A percentile compares a stretch with the other conserved stretches of the same genome.
phyloP scores from a whole-genome alignment of 306 rosid species.

The Trifolium subterraneum region DNA sequence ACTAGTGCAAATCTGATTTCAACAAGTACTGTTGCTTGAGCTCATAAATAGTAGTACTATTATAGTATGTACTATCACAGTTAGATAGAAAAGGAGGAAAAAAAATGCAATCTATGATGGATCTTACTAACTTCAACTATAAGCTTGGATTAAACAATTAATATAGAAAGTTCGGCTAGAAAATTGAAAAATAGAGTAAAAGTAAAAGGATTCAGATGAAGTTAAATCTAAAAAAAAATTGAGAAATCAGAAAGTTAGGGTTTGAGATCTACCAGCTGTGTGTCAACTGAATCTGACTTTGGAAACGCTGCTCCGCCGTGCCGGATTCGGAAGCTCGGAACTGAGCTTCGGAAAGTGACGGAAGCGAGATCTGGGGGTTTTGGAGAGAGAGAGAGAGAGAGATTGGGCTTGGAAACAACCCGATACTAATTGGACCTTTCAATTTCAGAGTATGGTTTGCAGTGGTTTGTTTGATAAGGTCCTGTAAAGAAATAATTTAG shows the following conservation, averaged over 20 bases:
- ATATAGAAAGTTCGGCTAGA: no score
- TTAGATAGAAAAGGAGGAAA: no score
- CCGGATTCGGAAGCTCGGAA: not conserved
- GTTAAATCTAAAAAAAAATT: not conserved
- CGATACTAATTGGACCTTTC: constrained; percentile 83
- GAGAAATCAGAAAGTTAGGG: not conserved
- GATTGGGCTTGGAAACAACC: constrained; percentile 85
- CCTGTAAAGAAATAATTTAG: no score
- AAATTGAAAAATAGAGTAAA: no score
- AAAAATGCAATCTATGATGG: not conserved
- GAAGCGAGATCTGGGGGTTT: constrained; percentile 75
- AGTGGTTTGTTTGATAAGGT: not conserved
- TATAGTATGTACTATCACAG: no score
- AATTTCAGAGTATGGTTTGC: constrained; percentile 16
- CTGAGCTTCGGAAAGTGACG: constrained; percentile 50
- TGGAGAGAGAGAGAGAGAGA: constrained; percentile 39
- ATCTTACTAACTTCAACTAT: not conserved
- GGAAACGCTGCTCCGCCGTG: constrained; percentile 20
- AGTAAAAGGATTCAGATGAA: not conserved
- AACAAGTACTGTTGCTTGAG: no score
- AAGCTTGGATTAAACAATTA: no score
- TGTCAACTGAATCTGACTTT: not conserved
- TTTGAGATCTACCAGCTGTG: constrained; percentile 49
- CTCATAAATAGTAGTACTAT: no score
- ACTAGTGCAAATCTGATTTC: no score